Evolutionary conservation across 495 filamentous ascomycete genomes (phyloP), one percentile per base, ranked within the genome.

Genomic region (Ascobolus immersus): DNA sequence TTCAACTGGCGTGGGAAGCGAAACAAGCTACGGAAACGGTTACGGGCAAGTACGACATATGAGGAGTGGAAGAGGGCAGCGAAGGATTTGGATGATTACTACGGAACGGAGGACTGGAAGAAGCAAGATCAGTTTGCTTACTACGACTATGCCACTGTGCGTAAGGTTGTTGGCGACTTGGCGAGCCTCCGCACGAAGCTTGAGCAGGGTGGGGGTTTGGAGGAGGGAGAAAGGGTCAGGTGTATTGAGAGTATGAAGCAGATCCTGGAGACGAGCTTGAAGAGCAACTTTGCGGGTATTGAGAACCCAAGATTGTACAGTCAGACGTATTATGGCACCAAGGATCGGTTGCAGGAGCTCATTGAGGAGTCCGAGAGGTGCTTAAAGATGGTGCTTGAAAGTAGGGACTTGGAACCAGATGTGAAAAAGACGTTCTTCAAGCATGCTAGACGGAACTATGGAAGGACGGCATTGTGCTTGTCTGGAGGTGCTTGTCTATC

Each of bases 261-360:
- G 5, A 51, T 94, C 30, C 55, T 86, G 20, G 81, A 93, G 55
- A 73, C 73, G 11, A 92, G 82, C 44, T 74, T 94, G 38, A 96
- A 92, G 64, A 89, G 77, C 51, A 94, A 94, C 47, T 94, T 92
- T 53, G 77, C 73, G 7, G 86, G 86, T 0, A 69, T 86, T n/a
- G 86, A 96, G 54, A 93, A 91, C 41, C 71, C 86, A 14, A 61
- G 79, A 24, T 59, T 96, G 9, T 96, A 96, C 50, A 84, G 75
- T 42, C 79, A 94, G 56, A 82, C 82, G 1, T 94, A 96, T 44
- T 90, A 80, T 37, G 86, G 89, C 15, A 96, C 86, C 1, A 96
- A 96, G 49, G 66, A 80, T 25, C 52, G 91, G 28, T 80, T 89
- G 11, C 89, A 94, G 54, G 64, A 69, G 25, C 93, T 77, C 47